Conservation (phyloP, 2,329 filamentous ascomycete species). For the Colletotrichum lini region DNA sequence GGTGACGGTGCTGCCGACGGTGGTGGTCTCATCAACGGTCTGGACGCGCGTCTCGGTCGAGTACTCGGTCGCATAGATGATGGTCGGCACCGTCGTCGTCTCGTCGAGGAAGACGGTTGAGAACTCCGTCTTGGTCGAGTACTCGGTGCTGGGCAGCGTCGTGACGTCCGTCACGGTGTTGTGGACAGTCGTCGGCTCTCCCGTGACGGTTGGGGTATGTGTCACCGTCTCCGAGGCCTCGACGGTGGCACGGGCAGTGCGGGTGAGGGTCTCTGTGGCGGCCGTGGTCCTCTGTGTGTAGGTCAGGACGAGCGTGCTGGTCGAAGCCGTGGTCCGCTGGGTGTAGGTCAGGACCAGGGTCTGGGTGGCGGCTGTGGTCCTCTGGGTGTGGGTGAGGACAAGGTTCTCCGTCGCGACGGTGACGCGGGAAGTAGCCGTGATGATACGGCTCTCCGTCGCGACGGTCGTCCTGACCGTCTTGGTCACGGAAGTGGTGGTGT, state of each 20-base stretch:
- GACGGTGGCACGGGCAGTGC: constrained; percentile 19
- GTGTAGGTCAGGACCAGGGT: constrained; percentile 18
- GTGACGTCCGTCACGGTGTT: constrained; percentile 15
- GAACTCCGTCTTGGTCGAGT: constrained; percentile 3
- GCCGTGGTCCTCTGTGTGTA: constrained; percentile 11
- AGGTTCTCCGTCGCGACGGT: constrained; percentile 25
- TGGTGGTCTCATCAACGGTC: constrained; percentile 11
- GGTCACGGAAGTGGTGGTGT: constrained; percentile 41
- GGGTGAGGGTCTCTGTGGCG: constrained; percentile 11
- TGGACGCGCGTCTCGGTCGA: constrained; percentile 8
- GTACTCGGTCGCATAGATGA: constrained; percentile 9
- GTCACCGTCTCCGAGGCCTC: constrained; percentile 16
- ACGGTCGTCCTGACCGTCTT: constrained; percentile 21
- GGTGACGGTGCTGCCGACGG: constrained; percentile 20
- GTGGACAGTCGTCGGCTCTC: constrained; percentile 15
- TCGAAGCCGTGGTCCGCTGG: constrained; percentile 1
- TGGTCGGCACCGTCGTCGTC: constrained; percentile 12
- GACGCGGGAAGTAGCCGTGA: constrained; percentile 16
- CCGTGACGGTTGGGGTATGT: constrained; percentile 9
- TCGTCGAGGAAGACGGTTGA: constrained; percentile 17
- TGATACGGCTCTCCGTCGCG: constrained; percentile 11
- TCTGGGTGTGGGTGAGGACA: constrained; percentile 11
- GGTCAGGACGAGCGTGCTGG: constrained; percentile 9
- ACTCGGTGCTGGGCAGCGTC: constrained; percentile 8
- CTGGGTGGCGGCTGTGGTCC: constrained; percentile 17